Evolutionary conservation across 1,284 basidiomycete genomes (phyloP), one percentile per base, ranked within the genome.

Genomic region (Leccinum solheimii): DNA sequence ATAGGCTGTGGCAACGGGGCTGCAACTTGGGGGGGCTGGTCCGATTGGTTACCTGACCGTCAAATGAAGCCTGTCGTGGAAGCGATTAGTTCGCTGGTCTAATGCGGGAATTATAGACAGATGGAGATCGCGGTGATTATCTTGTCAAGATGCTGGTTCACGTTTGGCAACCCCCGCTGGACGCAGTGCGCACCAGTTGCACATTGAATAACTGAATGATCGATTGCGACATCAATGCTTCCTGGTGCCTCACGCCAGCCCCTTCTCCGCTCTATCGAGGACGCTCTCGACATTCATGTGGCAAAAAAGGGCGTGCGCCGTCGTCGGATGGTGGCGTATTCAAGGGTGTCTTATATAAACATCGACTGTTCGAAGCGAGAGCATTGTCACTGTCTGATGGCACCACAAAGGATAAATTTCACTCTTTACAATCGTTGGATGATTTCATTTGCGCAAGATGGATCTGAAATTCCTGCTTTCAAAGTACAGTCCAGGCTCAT

Each of bases 111-210:
- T 34, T 34, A 13, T 56, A 45, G 61, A 38, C 62, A 14, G 56
- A 59, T 58, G 69, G 63, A 60, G 60, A 66, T 66, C 60, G 49
- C 72, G 70, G 72, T 57, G 61, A 71, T 72, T 64, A 71, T 68
- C 56, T 56, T 23, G 34, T 19, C 34, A 59, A 53, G 52, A 56
- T 58, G 57, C 30, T 34, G 6, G 11, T n/a, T 19, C 50, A 57
- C 16, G 56, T 51, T n/a, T 32, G 36, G 38, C n/a, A 19, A 43
- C 40, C n/a, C 5, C n/a, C 9, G 40, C 40, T 43, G 40, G 57
- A 11, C 38, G 27, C 23, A 56, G 11, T 14, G 36, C 32, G 32
- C 52, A 49, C 62, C 27, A n/a, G 34, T 19, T 26, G 26, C 27
- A 48, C 26, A 27, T 23, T 51, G 50, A 38, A 32, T 38, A 34